These are phyloP conservation scores for Chaetomiaceae sp. DNA, from an alignment of 2,329 filamentous ascomycete genomes.

Conservation along the genomic window DNA sequence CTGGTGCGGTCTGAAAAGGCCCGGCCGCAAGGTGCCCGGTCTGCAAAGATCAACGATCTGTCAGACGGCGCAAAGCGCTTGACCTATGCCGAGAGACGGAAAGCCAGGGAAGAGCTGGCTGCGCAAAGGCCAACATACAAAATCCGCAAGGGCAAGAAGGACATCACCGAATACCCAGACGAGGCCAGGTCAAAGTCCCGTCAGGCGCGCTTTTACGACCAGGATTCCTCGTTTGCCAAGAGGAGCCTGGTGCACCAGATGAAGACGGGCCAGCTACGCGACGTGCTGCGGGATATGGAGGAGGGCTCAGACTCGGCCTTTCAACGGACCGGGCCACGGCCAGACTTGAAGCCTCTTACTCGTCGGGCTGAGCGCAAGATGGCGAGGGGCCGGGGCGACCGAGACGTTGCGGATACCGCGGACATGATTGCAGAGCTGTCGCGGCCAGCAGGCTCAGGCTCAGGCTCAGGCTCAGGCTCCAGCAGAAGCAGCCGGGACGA, in stretches of 20 bases:
- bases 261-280: conserved; percentile 41
- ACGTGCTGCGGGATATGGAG: conserved; percentile 27
- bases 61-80: conserved; percentile 23
- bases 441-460: background rate
- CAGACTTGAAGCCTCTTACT: background rate
- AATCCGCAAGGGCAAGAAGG: conserved; percentile 47
- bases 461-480: too few relatives aligned
- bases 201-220: conserved; percentile 48
- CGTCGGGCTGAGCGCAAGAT: background rate
- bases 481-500: background rate
- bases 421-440: conserved; percentile 7
- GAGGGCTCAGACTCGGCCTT: conserved; percentile 3
- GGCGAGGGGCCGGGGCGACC: background rate
- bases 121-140: conserved; percentile 29
- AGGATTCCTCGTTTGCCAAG: conserved; percentile 47
- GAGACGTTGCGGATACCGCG: background rate
- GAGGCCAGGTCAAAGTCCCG: conserved; percentile 41
- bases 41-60: background rate
- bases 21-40: conserved; percentile 30
- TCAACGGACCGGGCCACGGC: background rate
- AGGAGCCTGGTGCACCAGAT: conserved; percentile 51
- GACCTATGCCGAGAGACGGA: conserved; percentile 28
- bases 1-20: conserved; percentile 44
- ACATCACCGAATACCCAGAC: conserved; percentile 41
- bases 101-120: conserved; percentile 24